phyloP scores from a whole-genome alignment of 306 rosid species.

The Alnus glutinosa region DNA sequence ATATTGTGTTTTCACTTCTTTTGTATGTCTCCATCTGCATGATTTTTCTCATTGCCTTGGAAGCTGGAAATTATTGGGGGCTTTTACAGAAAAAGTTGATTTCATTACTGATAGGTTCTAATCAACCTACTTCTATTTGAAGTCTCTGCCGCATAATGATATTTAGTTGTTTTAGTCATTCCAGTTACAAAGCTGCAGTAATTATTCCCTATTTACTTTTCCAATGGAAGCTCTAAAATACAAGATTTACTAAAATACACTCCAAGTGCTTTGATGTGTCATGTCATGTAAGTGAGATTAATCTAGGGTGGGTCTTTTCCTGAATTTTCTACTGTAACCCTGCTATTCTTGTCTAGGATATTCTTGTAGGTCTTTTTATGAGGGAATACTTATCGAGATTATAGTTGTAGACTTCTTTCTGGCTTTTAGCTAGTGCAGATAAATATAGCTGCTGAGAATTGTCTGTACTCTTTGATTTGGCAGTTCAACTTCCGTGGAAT shows the following conservation, averaged over 20 bases:
- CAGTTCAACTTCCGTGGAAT: constrained; percentile 99
- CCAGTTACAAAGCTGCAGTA: constrained; percentile 1
- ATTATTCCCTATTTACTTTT: constrained; percentile 12
- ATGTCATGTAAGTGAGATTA: constrained; percentile 21
- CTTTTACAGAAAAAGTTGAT: constrained; percentile 13
- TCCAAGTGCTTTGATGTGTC: not conserved
- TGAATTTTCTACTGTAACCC: constrained; percentile 1
- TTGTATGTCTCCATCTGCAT: constrained; percentile 10
- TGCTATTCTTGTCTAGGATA: not conserved
- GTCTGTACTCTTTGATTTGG: constrained; percentile 44
- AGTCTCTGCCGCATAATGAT: constrained; percentile 12
- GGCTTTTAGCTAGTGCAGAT: constrained; percentile 21
- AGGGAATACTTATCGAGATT: constrained; percentile 7
- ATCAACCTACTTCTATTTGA: not conserved
- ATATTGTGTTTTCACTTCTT: constrained; percentile 24
- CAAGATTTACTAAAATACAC: not conserved
- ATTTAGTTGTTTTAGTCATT: constrained; percentile 5
- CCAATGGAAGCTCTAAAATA: not conserved
- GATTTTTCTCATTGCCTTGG: constrained; percentile 15
- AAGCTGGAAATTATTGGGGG: constrained; percentile 7
- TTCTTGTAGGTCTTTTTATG: constrained; percentile 7
- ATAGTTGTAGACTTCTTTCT: constrained; percentile 22
- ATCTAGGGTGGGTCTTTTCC: constrained; percentile 9
- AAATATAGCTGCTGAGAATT: constrained; percentile 32
- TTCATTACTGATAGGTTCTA: not conserved